phyloP scores from a whole-genome alignment of 73 alveolate genomes.

The Symbiodinium natans region DNA sequence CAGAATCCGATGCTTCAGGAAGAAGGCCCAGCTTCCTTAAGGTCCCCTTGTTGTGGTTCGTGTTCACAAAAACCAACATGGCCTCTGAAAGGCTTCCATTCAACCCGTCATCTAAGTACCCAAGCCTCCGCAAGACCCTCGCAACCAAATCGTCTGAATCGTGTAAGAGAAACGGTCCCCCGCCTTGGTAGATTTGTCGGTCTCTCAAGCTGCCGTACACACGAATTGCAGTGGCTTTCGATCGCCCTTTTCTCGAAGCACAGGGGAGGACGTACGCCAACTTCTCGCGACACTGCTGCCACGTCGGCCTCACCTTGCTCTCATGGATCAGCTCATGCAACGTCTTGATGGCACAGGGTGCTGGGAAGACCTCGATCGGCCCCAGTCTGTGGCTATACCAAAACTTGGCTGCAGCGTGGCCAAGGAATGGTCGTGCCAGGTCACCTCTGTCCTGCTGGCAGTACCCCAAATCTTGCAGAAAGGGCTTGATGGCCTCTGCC shows the following conservation, averaged over 20 bases:
- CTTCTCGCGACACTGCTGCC: not conserved
- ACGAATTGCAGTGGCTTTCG: not conserved
- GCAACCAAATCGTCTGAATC: not conserved
- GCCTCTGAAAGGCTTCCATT: not conserved
- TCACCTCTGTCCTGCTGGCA: not conserved
- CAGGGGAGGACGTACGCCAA: not conserved
- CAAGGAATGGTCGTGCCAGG: not conserved
- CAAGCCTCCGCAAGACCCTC: not conserved
- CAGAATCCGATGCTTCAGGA: not conserved
- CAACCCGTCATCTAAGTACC: not conserved
- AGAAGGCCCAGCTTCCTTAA: not conserved
- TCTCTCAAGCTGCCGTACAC: not conserved
- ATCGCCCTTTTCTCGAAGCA: not conserved
- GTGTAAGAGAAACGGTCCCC: not conserved
- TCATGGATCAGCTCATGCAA: not conserved
- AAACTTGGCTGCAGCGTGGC: not conserved
- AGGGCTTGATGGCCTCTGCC: not conserved
- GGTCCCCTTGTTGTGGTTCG: not conserved
- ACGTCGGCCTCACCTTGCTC: not conserved
- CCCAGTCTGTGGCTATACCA: not conserved
- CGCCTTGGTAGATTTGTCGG: not conserved
- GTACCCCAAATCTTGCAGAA: not conserved
- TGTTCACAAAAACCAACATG: not conserved
- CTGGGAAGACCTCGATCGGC: not conserved
- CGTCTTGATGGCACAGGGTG: not conserved